Conservation (phyloP, 78 protist species). For the Salpingoeca rosetta region DNA sequence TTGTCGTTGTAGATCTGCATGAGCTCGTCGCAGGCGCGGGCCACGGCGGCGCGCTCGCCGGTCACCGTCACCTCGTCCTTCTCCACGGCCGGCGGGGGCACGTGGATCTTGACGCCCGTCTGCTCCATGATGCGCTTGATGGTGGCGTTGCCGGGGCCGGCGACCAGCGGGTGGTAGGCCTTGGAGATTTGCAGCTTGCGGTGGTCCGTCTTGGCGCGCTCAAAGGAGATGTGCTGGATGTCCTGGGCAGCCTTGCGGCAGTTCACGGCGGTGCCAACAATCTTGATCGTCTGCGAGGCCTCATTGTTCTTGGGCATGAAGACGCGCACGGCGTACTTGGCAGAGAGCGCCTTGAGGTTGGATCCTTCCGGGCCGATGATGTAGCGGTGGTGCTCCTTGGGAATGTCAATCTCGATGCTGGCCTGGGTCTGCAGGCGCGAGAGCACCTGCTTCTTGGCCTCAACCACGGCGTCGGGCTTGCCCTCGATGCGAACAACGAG, state of each 20-base stretch:
- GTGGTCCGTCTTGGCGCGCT: neutral
- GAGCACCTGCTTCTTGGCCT: neutral
- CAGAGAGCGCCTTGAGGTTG: slow-evolving; percentile 24
- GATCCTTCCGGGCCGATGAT: slow-evolving; percentile 45
- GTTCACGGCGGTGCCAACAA: neutral
- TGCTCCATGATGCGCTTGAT: neutral
- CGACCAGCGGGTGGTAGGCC: neutral
- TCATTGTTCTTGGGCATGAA: slow-evolving; percentile 32
- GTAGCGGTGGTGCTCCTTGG: slow-evolving; percentile 41
- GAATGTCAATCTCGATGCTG: neutral
- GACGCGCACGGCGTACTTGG: slow-evolving; percentile 21
- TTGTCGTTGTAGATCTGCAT: neutral
- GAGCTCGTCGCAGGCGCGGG: neutral
- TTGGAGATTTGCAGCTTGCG: neutral
- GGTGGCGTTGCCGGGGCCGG: neutral
- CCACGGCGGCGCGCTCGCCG: slow-evolving; percentile 11
- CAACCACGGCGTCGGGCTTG: neutral
- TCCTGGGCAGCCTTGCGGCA: neutral
- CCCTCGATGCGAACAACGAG: neutral
- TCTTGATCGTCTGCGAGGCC: neutral
- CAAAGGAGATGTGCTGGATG: neutral
- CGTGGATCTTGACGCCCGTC: slow-evolving; percentile 4
- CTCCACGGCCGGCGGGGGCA: slow-evolving; percentile 6
- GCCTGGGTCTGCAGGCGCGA: neutral
- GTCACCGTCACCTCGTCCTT: neutral